Base-by-base conservation (phyloP, 257 asterid genomes). In the Penstemon newberryi region DNA sequence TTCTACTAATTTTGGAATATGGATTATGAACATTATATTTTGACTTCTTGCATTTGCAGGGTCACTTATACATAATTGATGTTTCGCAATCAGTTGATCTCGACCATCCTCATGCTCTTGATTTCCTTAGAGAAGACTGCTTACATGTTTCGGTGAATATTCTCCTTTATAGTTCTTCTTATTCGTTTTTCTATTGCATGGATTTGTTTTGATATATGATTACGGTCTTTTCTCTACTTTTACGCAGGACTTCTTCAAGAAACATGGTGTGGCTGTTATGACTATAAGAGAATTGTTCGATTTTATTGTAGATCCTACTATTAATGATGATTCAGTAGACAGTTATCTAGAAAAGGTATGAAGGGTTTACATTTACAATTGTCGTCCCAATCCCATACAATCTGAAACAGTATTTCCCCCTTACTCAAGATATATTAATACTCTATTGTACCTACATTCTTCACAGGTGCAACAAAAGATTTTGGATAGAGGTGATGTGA, bases 81-180 rank as follows among this genome's bases (percentile, higher is more conserved):
- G 97, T 91, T 67, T 94, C 99, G 12, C 99, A 94, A 81, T 40
- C 99, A 43, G 97, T 94, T 33, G 99, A 94, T 82, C 97, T 94
- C 62, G 97, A 94, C 75, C 99, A 94, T 82, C 99, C 99, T 66
- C 95, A 83, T 56, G 85, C 96, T 64, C 96, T 91, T 69, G 96
- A 82, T 81, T 89, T 94, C 82, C 96, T 94, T 60, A 80, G 88
- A 63, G 97, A 94, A 71, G 97, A 94, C 80, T 85, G 89, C 61
- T 79, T 78, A 36, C 99, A 91, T 70, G 91, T 94, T 79, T 91
- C 96, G 1, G 96, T 91, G 70, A 73, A 96, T 80, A 38, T 56
- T 65, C 65, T 71, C 39, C 7, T 0, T 5, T 37, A 19, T 73
- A 37, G 44, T 3, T 40, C 37, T 33, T 37, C 63, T 37, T 8